Percentiles rank a stretch among this genome's conserved stretches.
Conservation (phyloP, 2,329 filamentous ascomycete genomes). For the Aspergillus versicolor region DNA sequence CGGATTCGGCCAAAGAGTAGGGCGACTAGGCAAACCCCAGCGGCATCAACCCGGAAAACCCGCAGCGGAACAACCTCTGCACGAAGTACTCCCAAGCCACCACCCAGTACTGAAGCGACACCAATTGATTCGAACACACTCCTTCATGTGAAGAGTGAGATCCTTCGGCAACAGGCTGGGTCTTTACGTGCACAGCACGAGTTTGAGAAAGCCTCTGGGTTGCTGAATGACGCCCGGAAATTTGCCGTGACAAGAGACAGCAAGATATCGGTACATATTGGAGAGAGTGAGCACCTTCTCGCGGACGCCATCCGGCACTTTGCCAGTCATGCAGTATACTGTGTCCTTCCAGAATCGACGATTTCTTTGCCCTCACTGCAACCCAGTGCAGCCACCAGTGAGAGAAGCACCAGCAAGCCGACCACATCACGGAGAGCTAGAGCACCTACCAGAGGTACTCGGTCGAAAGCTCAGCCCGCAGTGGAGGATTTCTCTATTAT, state of each 20-base stretch:
- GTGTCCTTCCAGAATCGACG: slow-evolving; percentile 87
- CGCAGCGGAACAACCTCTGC: slow-evolving; percentile 29
- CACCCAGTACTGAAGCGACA: slow-evolving; percentile 19
- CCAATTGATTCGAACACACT: slow-evolving; percentile 38
- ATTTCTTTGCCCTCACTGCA: slow-evolving; percentile 76
- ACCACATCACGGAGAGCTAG: slow-evolving; percentile 25
- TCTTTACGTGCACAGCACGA: slow-evolving; percentile 47
- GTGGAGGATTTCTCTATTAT: slow-evolving; percentile 38
- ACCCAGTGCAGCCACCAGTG: slow-evolving; percentile 25
- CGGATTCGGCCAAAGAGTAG: slow-evolving; percentile 32
- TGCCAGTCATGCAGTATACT: slow-evolving; percentile 78
- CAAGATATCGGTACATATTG: slow-evolving; percentile 55
- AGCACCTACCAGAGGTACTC: slow-evolving; percentile 26
- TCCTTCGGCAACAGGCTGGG: slow-evolving; percentile 53
- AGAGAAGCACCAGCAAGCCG: slow-evolving; percentile 40
- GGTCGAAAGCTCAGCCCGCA: slow-evolving; percentile 29
- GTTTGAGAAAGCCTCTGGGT: slow-evolving; percentile 58
- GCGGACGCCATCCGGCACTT: slow-evolving; percentile 53
- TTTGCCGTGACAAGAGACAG: slow-evolving; percentile 53
- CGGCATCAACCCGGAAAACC: slow-evolving; percentile 29
- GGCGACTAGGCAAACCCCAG: slow-evolving; percentile 23
- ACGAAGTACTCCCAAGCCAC: slow-evolving; percentile 22
- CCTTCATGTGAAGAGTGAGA: slow-evolving; percentile 47
- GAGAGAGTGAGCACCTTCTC: slow-evolving; percentile 37
- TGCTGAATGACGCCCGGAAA: slow-evolving; percentile 46